Evolutionary conservation across 2,329 filamentous ascomycete genomes (phyloP), one percentile per base, ranked within the genome.

Genomic region (Xylariaceae sp.): DNA sequence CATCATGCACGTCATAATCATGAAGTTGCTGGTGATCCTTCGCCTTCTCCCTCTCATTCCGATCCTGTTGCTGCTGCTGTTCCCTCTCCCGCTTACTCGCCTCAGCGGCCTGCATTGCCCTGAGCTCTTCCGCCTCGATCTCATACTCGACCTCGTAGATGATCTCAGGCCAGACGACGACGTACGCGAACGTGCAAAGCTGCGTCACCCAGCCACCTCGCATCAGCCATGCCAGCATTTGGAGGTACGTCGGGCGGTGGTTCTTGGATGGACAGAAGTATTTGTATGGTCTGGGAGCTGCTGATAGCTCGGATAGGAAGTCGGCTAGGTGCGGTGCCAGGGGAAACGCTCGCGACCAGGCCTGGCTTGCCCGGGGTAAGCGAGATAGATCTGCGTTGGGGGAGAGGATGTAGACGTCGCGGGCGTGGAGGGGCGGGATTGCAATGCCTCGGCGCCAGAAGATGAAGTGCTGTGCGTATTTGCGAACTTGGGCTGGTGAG

Each of bases 361-460:
- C 77, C 2, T 79, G 73, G 6, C 82, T 80, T 11, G 89, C 88
- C 22, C 77, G 70, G 19, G 83, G 75, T 1, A 97, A 76, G 37
- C 82, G 80, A 41, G 77, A 73, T 57, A 90, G 78, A 58, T 95
- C 85, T 50, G 89, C 90, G 63, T 95, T 94, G 0, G 92, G 91
- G 2, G 88, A 94, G 22, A 96, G 80, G 25, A 97, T 86, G 65
- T 97, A 98, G 10, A 85, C 86, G 63, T 97, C 91, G 38, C 91
- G 80, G 35, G 87, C 86, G 60, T 96, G 90, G 5, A 98, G 78
- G 0, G 93, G 93, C 4, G 89, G 87, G 33, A 97, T 92, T 14
- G 92, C 86, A 49, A 94, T 87, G 37, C 92, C 93, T 46, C 91
- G 85, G 20, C 93, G 84, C 91, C 92, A 97, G 69, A 94, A 95